Base-by-base conservation (phyloP, 176 grass and related monocot species). In the Oryza longistaminata region DNA sequence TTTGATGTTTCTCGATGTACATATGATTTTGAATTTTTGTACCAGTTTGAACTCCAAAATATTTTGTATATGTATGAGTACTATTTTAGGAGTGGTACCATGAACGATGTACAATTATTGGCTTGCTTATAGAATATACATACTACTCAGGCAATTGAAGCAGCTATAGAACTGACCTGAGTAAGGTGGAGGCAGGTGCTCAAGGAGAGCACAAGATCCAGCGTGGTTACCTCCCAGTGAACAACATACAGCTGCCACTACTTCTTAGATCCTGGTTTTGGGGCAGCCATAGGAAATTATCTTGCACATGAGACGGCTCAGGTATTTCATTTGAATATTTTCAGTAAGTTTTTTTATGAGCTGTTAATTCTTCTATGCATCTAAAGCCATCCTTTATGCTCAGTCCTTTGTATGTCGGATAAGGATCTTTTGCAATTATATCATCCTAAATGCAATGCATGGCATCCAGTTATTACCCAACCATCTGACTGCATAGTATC, bases 141-240 rank as follows among this genome's bases (percentile, higher is more conserved):
- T 81, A 69, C 22, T 87, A 31, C 79, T 70, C 81, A 99, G 93
- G 96, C 96, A 75, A 96, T 99, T 79, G 96, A 99, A 84, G 93
- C 93, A 78, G 93, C 93, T 43, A 99, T 99, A 76, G 93, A 96
- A 52, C 89, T 99, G 70, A 89, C 27, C 64, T 99, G 71, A 90
- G 86, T 89, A 96, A 89, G 75, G 96, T 96, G 39, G 96, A 99
- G 73, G 96, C 96, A 52, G 96, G 93, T 88, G 96, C 93, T 46
- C 96, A 99, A 72, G 96, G 93, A 86, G 96, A 99, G 82, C 96
- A 99, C 78, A 99, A 99, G 81, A 91, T 99, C 84, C 96, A 99
- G 79, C 90, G 96, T 66, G 96, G 96, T 87, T 99, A 94, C 71
- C 93, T 99, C 87, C 93, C 96, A 50, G 91, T 96, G 71, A 90